Conservation (phyloP, 331 rosid genomes). For the Stylosanthes scabra region DNA sequence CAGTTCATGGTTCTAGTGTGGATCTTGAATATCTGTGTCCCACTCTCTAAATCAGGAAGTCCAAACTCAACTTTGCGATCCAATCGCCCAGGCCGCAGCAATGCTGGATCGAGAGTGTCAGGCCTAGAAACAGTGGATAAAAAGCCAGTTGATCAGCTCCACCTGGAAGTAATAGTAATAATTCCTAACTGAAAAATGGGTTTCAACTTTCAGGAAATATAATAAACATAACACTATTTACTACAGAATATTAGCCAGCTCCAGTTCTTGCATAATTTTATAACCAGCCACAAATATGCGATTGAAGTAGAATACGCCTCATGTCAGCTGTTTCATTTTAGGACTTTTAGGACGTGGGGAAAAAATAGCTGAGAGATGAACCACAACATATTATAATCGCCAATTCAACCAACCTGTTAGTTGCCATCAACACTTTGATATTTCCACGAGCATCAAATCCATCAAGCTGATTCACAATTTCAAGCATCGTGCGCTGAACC, state of each 20-base stretch:
- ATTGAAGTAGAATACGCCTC: background rate
- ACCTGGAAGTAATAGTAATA: background rate
- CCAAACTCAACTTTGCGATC: slow-evolving; percentile 95
- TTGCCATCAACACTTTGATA: slow-evolving; percentile 92
- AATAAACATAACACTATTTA: background rate
- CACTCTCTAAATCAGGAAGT: slow-evolving; percentile 89
- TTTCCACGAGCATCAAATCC: slow-evolving; percentile 96
- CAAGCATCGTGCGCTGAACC: slow-evolving; percentile 93
- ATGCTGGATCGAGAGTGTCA: slow-evolving; percentile 89
- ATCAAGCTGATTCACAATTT: slow-evolving; percentile 91
- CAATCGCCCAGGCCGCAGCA: slow-evolving; percentile 84
- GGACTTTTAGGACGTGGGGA: slow-evolving; percentile 12
- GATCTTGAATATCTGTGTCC: slow-evolving; percentile 85
- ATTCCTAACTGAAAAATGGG: background rate
- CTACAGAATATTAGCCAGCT: background rate
- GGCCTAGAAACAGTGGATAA: slow-evolving; percentile 59
- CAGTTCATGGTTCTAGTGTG: slow-evolving; percentile 92
- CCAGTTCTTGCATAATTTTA: background rate
- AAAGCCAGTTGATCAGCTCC: background rate
- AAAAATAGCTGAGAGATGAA: background rate
- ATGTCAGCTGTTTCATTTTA: background rate
- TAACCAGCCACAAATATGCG: background rate
- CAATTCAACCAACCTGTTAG: slow-evolving; percentile 67
- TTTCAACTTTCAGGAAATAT: background rate
- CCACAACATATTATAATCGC: slow-evolving; percentile 12